Evolutionary conservation across 768 basidiomycete species (phyloP).

Genomic region (Termitomyces sp.): DNA sequence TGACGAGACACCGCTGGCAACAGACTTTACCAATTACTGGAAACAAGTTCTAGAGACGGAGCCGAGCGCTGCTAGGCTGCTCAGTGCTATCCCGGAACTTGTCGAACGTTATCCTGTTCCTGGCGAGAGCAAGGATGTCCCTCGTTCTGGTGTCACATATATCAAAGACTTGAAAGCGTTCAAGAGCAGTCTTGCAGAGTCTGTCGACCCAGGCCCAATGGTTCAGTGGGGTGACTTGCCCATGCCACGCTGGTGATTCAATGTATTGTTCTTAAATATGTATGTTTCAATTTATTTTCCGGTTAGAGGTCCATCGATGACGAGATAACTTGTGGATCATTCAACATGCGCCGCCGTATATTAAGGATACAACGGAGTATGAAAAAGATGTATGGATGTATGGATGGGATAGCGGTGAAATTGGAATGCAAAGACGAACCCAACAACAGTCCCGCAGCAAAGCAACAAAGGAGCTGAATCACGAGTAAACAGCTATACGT

Average conservation of each 20-base stretch:
- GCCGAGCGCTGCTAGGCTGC: slow-evolving; percentile 37
- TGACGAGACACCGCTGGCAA: slow-evolving; percentile 48
- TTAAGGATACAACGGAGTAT: neutral
- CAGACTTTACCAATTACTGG: slow-evolving; percentile 67
- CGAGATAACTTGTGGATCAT: neutral
- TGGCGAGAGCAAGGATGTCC: slow-evolving; percentile 41
- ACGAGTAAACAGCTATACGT: slow-evolving; percentile 4
- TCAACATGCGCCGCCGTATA: neutral
- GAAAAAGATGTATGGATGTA: neutral
- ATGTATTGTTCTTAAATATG: neutral
- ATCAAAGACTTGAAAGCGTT: slow-evolving; percentile 65
- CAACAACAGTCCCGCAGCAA: slow-evolving; percentile 1
- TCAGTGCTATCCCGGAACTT: slow-evolving; percentile 51
- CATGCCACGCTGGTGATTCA: slow-evolving; percentile 41
- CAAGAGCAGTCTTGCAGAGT: slow-evolving; percentile 49
- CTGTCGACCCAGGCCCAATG: slow-evolving; percentile 59
- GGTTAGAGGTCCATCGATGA: neutral
- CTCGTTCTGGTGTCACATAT: slow-evolving; percentile 45
- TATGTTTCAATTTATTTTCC: neutral
- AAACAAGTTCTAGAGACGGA: slow-evolving; percentile 32
- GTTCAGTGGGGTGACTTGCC: slow-evolving; percentile 75
- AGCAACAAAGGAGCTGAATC: slow-evolving; percentile 2
- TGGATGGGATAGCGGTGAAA: neutral
- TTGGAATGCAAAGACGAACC: neutral
- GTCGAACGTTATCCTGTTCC: slow-evolving; percentile 50